Percentiles rank a stretch among this genome's conserved stretches.
phyloP scores from a whole-genome alignment of 371 early-diverging fungal species.

The Mortierella sp. region DNA sequence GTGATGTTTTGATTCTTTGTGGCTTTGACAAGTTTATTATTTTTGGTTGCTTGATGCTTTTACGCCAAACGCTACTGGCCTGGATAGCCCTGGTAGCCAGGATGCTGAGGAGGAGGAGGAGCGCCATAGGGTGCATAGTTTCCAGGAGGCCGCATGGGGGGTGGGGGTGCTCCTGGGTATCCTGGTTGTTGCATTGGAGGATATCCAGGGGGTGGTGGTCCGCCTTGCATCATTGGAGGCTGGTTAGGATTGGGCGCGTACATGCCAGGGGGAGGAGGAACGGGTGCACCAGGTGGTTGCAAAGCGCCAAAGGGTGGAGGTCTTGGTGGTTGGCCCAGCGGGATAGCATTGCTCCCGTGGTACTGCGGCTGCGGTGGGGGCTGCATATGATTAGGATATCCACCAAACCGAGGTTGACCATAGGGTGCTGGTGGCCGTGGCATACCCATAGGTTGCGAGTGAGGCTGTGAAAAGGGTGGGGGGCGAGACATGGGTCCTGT shows the following conservation, averaged over 20 bases:
- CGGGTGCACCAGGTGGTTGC: slow-evolving; percentile 33
- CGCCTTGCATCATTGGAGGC: slow-evolving; percentile 51
- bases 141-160: slow-evolving; percentile 54
- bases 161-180: slow-evolving; percentile 40
- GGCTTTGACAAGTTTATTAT: slow-evolving; percentile 9
- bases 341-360: slow-evolving; percentile 55
- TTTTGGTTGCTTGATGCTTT: not conserved
- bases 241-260: slow-evolving; percentile 47
- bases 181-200: slow-evolving; percentile 41
- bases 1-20: not conserved
- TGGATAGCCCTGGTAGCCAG: slow-evolving; percentile 45
- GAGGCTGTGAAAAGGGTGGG: slow-evolving; percentile 55
- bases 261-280: slow-evolving; percentile 51
- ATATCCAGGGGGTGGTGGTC: slow-evolving; percentile 46
- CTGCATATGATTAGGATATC: slow-evolving; percentile 46
- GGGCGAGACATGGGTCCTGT: slow-evolving; percentile 56
- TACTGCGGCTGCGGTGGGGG: slow-evolving; percentile 43
- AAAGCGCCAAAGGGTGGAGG: slow-evolving; percentile 56
- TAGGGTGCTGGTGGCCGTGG: slow-evolving; percentile 48
- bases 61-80: slow-evolving; percentile 4
- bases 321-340: slow-evolving; percentile 46
- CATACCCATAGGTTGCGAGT: slow-evolving; percentile 55
- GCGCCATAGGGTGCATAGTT: slow-evolving; percentile 55
- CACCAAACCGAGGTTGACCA: slow-evolving; percentile 43
- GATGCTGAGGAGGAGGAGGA: slow-evolving; percentile 46